Percentiles rank a stretch among this genome's conserved stretches.
Conservation (phyloP, 306 rosid species). For the Bauhinia variegata region DNA sequence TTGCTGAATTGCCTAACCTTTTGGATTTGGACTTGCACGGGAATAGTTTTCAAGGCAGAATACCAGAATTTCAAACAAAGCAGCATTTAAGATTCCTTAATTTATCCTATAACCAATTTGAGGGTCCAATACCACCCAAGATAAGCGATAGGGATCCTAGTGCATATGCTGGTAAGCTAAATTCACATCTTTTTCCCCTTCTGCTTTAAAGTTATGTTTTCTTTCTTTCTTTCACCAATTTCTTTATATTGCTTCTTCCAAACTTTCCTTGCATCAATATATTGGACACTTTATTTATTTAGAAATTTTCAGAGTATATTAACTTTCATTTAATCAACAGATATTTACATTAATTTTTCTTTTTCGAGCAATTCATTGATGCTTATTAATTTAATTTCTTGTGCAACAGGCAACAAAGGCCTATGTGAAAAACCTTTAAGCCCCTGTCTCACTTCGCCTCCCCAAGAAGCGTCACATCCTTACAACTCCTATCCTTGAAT, state of each 20-base stretch:
- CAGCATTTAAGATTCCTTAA: constrained; percentile 45
- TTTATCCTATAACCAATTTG: constrained; percentile 57
- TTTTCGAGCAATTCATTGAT: too few relatives aligned
- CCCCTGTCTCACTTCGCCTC: constrained; percentile 50
- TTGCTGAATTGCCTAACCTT: constrained; percentile 56
- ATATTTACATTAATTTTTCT: too few relatives aligned
- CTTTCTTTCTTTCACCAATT: too few relatives aligned
- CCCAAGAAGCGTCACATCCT: constrained; percentile 34
- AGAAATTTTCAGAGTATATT: neutral
- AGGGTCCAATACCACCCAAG: constrained; percentile 61
- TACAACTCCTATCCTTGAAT: too few relatives aligned
- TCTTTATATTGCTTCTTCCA: too few relatives aligned
- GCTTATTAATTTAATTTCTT: neutral
- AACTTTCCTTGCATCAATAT: too few relatives aligned
- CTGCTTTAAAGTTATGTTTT: too few relatives aligned
- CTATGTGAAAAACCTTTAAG: constrained; percentile 72
- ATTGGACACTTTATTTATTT: neutral
- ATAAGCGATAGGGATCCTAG: constrained; percentile 33
- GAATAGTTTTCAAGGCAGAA: constrained; percentile 60
- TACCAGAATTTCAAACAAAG: constrained; percentile 55
- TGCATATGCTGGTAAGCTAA: constrained; percentile 53
- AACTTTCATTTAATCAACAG: too few relatives aligned
- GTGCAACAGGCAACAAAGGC: constrained; percentile 60
- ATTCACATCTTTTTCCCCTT: neutral
- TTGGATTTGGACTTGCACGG: constrained; percentile 60